These are phyloP conservation scores for Gillenia trifoliata DNA, from an alignment of 306 rosid genomes.

Conservation along the genomic window DNA sequence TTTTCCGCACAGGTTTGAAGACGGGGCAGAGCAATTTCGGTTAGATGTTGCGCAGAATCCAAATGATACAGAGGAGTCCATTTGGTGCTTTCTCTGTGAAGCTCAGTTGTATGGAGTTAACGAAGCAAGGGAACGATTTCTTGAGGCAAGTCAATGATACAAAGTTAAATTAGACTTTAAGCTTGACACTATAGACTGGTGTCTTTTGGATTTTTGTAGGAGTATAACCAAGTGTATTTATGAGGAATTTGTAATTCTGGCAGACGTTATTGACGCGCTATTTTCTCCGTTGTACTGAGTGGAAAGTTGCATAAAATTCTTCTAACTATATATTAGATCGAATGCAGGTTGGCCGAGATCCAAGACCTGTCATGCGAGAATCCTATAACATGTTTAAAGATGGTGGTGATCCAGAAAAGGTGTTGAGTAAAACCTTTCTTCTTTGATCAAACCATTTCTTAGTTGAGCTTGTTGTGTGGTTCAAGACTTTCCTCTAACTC, in stretches of 20 bases:
- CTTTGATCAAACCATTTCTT: slow-evolving; percentile 1
- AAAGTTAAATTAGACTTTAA: not conserved
- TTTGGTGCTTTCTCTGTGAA: slow-evolving; percentile 93
- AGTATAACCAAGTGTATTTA: no score
- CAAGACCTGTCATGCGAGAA: slow-evolving; percentile 78
- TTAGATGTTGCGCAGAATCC: slow-evolving; percentile 93
- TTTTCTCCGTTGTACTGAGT: not conserved
- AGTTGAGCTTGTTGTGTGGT: not conserved
- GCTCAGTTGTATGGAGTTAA: slow-evolving; percentile 76
- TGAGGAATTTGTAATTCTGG: no score
- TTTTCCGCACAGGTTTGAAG: slow-evolving; percentile 54
- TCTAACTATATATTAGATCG: slow-evolving; percentile 14
- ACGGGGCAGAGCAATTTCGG: slow-evolving; percentile 91
- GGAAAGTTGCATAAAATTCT: not conserved
- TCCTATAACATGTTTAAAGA: slow-evolving; percentile 77
- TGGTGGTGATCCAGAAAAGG: slow-evolving; percentile 89
- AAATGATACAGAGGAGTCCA: slow-evolving; percentile 90
- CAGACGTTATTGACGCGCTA: not conserved
- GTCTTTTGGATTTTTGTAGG: not conserved
- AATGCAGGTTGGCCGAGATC: slow-evolving; percentile 76
- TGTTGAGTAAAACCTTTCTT: slow-evolving; percentile 14
- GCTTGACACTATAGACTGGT: not conserved
- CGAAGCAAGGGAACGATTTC: slow-evolving; percentile 74
- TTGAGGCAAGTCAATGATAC: no score
- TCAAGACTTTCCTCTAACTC: slow-evolving; percentile 24